Evolutionary conservation across 768 basidiomycete genomes (phyloP).

Genomic region (Paxillus involutus): DNA sequence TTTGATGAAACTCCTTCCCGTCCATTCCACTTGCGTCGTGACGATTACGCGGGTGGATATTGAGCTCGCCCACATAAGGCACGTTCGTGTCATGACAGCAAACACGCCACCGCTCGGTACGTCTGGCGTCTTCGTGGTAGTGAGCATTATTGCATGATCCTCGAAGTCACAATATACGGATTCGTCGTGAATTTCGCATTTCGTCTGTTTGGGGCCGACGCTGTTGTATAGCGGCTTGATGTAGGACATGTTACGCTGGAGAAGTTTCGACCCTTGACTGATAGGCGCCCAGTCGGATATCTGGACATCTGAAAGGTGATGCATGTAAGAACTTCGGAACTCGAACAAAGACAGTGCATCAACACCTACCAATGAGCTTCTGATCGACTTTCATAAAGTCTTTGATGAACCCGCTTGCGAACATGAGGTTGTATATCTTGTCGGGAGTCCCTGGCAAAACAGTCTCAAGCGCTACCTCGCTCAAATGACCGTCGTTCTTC

Average conservation of each 20-base stretch:
- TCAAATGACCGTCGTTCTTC: slow-evolving; percentile 64
- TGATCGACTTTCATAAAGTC: slow-evolving; percentile 90
- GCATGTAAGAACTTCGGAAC: background rate
- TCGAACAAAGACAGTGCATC: too few species aligned
- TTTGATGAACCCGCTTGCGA: slow-evolving; percentile 93
- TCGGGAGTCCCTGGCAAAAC: slow-evolving; percentile 90
- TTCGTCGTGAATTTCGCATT: slow-evolving; percentile 94
- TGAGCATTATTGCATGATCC: slow-evolving; percentile 76
- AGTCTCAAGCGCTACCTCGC: slow-evolving; percentile 73
- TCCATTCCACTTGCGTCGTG: slow-evolving; percentile 94
- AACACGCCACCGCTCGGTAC: slow-evolving; percentile 95
- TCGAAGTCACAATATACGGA: slow-evolving; percentile 79
- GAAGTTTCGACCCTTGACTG: slow-evolving; percentile 58
- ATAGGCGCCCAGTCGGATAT: slow-evolving; percentile 92
- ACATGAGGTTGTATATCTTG: slow-evolving; percentile 94
- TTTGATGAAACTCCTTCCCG: slow-evolving; percentile 94
- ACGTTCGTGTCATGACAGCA: slow-evolving; percentile 90
- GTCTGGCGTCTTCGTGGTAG: slow-evolving; percentile 91
- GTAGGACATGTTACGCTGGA: slow-evolving; percentile 91
- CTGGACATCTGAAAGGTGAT: slow-evolving; percentile 70
- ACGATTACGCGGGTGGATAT: slow-evolving; percentile 79
- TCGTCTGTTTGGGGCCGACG: slow-evolving; percentile 92
- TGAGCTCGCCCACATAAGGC: slow-evolving; percentile 89
- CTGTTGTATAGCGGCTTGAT: slow-evolving; percentile 89
- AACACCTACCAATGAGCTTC: slow-evolving; percentile 74